Evolutionary conservation across 2,329 filamentous ascomycete species (phyloP).

Genomic region (Apiospora koreana): DNA sequence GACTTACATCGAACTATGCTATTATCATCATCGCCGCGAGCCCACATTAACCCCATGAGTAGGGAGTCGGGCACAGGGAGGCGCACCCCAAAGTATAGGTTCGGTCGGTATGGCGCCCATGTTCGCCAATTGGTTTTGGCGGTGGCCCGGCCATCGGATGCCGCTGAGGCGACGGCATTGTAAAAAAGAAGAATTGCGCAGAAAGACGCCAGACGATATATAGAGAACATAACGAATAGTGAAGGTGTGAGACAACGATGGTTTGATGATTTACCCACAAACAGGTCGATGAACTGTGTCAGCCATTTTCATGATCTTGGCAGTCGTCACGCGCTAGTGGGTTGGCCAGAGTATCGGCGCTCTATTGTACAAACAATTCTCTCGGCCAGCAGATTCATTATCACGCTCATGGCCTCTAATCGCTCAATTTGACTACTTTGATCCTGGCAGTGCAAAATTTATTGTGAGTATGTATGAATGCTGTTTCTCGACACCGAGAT

Average conservation of each 20-base stretch:
- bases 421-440: too few species aligned
- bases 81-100: conserved; percentile 89
- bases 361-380: too few species aligned
- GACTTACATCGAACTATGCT: conserved; percentile 72
- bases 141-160: conserved; percentile 29
- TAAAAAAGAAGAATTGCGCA: not conserved
- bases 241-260: not conserved
- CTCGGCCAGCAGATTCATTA: too few species aligned
- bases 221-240: not conserved
- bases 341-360: not conserved
- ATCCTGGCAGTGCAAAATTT: too few species aligned
- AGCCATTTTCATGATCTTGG: not conserved
- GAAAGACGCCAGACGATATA: not conserved
- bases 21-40: conserved; percentile 75
- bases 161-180: not conserved
- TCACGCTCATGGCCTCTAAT: too few species aligned
- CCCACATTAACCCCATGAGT: conserved; percentile 85
- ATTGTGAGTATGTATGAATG: too few species aligned
- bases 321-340: not conserved
- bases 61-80: conserved; percentile 75
- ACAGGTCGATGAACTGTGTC: not conserved
- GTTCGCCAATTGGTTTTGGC: conserved; percentile 79
- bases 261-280: not conserved
- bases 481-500: too few species aligned
- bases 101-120: conserved; percentile 95